Base-by-base conservation (phyloP, 306 rosid species). In the Trifolium repens region DNA sequence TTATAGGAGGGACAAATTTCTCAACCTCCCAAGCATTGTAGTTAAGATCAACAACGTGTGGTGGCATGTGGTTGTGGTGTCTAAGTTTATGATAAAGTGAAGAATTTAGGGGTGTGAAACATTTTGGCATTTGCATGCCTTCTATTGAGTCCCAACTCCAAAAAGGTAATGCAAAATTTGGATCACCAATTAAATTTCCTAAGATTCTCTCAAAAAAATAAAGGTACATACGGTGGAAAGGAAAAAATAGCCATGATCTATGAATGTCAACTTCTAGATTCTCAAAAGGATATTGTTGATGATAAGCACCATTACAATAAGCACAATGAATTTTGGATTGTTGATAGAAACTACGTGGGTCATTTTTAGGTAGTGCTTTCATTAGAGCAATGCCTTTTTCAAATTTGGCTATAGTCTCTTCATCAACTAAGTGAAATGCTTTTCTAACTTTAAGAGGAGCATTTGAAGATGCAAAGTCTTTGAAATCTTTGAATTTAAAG, bases 211-310 rank as follows among this genome's bases (percentile, higher is more conserved):
- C 97, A 15, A 81, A 81, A 75, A 91, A 87, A 57, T 85, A 85
- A 2, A 91, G 57, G 86, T 88, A 91, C 80, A 78, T 85, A 8
- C 96, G 91, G 65, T 88, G 91, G 69, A 89, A 91, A 5, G 96
- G 96, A 12, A 78, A 88, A 78, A 91, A 91, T 5, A 91, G 86
- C 96, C 96, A 87, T 0, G 91, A 86, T 0, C 65, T 44, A 60
- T 88, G 96, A 49, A 78, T 35, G 15, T 78, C 71, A 2, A 91
- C 26, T 52, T 85, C 80, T 1, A 80, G 40, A 12, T 87, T 83
- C 15, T 69, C 54, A 49, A 3, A 88, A 59, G 74, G 79, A 55
- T 0, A 80, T 19, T 81, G 15, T 53, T 84, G 89, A n/a, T 79
- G 81, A 50, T 88, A 81, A 0, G 86, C 91, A 7, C 90, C 93